These are phyloP conservation scores for Alnus rubra DNA, from an alignment of 306 rosid genomes.

Conservation along the genomic window DNA sequence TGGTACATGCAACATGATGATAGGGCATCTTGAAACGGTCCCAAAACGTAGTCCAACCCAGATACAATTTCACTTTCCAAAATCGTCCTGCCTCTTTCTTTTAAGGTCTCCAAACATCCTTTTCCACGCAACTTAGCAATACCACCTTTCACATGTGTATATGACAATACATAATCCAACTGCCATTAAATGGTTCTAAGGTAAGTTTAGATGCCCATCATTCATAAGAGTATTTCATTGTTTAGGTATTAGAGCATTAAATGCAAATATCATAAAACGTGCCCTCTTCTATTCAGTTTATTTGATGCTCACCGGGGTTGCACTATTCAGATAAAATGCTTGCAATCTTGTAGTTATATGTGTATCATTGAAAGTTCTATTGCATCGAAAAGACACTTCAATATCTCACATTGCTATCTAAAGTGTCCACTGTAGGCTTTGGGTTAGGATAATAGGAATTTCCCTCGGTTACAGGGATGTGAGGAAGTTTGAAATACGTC, in stretches of 20 bases:
- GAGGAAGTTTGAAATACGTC: not conserved
- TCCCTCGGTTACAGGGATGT: not conserved
- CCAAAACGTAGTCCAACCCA: not conserved
- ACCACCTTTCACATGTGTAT: not conserved
- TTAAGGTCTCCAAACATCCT: not conserved
- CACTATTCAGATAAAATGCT: constrained; percentile 1
- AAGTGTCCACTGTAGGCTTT: not conserved
- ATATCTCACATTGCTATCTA: not conserved
- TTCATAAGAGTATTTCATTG: not conserved
- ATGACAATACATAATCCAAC: not conserved
- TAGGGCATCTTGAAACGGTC: not conserved
- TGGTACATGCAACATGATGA: not conserved
- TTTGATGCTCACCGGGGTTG: not conserved
- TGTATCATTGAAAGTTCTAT: not conserved
- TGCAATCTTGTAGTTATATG: not conserved
- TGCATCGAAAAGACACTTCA: not conserved
- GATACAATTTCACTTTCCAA: not conserved
- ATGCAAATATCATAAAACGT: not conserved
- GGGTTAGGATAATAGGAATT: not conserved
- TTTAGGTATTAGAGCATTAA: not conserved
- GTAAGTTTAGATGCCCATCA: not conserved
- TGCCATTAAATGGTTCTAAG: not conserved
- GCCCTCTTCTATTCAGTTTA: not conserved
- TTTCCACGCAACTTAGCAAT: not conserved
- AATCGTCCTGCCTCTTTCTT: not conserved